Evolutionary conservation across 805 yeast species (phyloP).

Genomic region (Hanseniaspora mollemarum): DNA sequence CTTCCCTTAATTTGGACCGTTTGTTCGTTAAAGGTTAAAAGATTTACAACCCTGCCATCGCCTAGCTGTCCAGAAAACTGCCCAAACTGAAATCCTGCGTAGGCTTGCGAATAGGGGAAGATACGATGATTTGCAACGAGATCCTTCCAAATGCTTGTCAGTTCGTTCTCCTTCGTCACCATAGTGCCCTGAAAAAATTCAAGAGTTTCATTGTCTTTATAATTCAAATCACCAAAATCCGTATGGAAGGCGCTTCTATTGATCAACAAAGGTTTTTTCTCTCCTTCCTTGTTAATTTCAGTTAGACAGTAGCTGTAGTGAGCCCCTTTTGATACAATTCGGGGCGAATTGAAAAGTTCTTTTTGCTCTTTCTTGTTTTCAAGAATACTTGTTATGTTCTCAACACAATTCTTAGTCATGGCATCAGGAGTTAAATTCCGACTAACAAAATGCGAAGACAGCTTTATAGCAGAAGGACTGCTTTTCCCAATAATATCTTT

Average conservation of each 20-base stretch:
- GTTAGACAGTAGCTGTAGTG: conserved; percentile 68
- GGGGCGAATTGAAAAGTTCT: conserved; percentile 37
- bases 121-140: conserved; percentile 34
- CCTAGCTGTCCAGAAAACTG: conserved; percentile 95
- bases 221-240: neutral
- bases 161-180: conserved; percentile 40
- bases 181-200: conserved; percentile 34
- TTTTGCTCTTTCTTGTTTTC: conserved; percentile 19
- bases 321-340: conserved; percentile 44
- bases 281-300: conserved; percentile 37
- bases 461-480: conserved; percentile 23
- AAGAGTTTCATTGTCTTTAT: conserved; percentile 3
- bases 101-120: conserved; percentile 79
- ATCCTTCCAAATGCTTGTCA: conserved; percentile 47
- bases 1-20: conserved; percentile 76
- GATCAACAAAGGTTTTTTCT: conserved; percentile 49
- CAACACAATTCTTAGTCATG: neutral
- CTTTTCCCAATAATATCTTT: conserved; percentile 21
- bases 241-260: conserved; percentile 44
- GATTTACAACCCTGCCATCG: conserved; percentile 80
- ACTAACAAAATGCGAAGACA: conserved; percentile 18
- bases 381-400: neutral
- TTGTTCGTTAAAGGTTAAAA: conserved; percentile 47
- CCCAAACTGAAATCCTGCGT: conserved; percentile 96
- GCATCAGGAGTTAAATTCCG: conserved; percentile 22